phyloP scores from a whole-genome alignment of 2,329 filamentous ascomycete genomes.

The Onygenales sp. region DNA sequence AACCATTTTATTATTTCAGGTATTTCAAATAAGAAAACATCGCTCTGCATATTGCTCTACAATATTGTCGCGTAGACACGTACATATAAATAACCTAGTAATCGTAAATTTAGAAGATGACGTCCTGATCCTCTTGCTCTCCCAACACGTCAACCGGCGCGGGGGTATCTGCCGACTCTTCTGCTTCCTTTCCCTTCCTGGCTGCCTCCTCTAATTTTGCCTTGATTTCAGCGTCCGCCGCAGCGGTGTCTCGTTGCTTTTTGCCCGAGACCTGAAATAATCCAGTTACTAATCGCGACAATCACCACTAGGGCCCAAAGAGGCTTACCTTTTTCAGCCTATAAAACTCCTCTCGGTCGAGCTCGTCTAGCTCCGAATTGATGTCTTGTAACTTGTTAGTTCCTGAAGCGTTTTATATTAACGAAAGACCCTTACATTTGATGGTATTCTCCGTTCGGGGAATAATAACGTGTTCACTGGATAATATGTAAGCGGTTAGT shows the following conservation, averaged over 20 bases:
- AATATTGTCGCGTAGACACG: neutral
- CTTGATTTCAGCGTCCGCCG: slow-evolving; percentile 64
- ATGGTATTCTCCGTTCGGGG: slow-evolving; percentile 99
- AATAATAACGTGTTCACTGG: slow-evolving; percentile 64
- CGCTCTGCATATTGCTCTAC: neutral
- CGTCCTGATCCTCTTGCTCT: slow-evolving; percentile 64
- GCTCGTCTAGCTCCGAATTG: slow-evolving; percentile 94
- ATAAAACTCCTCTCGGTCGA: slow-evolving; percentile 97
- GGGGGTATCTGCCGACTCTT: neutral
- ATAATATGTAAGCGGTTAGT: neutral
- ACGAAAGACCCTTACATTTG: slow-evolving; percentile 56
- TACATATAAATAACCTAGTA: neutral
- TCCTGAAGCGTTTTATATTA: neutral
- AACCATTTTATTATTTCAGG: slow-evolving; percentile 5
- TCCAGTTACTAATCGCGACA: neutral
- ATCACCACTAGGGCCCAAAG: neutral
- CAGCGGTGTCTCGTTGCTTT: slow-evolving; percentile 68
- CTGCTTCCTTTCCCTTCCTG: neutral
- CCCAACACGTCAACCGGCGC: slow-evolving; percentile 52
- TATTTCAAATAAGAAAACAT: neutral
- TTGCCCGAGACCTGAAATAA: slow-evolving; percentile 56
- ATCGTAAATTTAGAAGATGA: slow-evolving; percentile 56
- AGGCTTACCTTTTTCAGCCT: slow-evolving; percentile 71
- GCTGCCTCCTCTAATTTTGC: slow-evolving; percentile 51
- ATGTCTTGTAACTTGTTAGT: slow-evolving; percentile 52